Evolutionary conservation across 2,329 filamentous ascomycete species (phyloP).

Genomic region (Tolypocladium tundrense): DNA sequence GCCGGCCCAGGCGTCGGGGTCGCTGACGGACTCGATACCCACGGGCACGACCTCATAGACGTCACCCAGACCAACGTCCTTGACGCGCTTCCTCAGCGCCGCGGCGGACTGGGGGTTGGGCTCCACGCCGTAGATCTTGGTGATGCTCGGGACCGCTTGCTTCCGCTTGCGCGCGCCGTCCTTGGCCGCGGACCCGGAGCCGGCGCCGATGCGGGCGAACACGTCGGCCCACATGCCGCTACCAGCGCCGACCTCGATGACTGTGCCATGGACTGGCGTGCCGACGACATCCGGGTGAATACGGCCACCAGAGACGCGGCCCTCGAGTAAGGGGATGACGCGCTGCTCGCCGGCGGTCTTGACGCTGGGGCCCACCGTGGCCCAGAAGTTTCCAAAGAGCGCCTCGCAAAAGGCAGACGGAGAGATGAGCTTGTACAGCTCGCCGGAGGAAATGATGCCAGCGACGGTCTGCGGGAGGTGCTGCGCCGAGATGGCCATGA

Average conservation of each 20-base stretch:
- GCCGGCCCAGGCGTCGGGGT: conserved; percentile 29
- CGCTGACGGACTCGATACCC: conserved; percentile 48
- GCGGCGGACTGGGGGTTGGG: conserved; percentile 46
- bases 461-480: conserved; percentile 42
- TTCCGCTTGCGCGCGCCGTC: conserved; percentile 7
- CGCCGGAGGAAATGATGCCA: conserved; percentile 24
- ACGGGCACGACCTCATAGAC: conserved; percentile 53
- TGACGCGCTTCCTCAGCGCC: conserved; percentile 34
- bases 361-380: conserved; percentile 37
- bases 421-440: conserved; percentile 28
- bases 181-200: conserved; percentile 1
- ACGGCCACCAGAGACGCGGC: conserved; percentile 28
- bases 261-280: conserved; percentile 35
- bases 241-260: conserved; percentile 54
- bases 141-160: conserved; percentile 20
- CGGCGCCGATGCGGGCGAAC: conserved; percentile 25
- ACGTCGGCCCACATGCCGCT: conserved; percentile 50
- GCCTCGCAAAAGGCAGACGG: conserved; percentile 29
- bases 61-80: conserved; percentile 40
- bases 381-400: conserved; percentile 57
- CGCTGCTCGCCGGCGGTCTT: conserved; percentile 27
- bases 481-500: conserved; percentile 36
- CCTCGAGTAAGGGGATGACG: conserved; percentile 46
- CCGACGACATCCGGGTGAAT: conserved; percentile 21
- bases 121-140: conserved; percentile 52